Conservation (phyloP, 371 early-diverging fungal genomes). For the Fennellomyces sp. region DNA sequence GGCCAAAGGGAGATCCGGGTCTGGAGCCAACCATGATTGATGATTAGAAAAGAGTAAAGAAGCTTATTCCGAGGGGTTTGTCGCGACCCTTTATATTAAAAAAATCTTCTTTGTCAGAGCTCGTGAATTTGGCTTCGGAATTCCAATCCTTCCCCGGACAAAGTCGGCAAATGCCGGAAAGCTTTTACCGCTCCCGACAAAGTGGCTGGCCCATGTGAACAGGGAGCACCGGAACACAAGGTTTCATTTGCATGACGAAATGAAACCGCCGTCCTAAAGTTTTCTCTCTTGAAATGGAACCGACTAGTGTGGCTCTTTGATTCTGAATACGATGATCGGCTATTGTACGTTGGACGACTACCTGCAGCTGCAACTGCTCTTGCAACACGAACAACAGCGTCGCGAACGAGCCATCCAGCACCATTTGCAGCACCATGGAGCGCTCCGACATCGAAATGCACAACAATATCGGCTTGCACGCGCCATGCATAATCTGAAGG, state of each 20-base stretch:
- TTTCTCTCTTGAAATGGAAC: too few relatives aligned
- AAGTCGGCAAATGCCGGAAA: background rate
- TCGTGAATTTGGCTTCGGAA: background rate
- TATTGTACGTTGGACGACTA: slow-evolving; percentile 35
- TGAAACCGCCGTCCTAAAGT: background rate
- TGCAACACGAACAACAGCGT: slow-evolving; percentile 18
- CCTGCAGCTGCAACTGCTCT: slow-evolving; percentile 24
- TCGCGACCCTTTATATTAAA: background rate
- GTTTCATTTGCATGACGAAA: background rate
- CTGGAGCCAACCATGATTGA: slow-evolving; percentile 23
- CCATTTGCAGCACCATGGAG: slow-evolving; percentile 2
- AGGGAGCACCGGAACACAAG: background rate
- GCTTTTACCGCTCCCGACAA: background rate
- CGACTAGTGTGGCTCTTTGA: too few relatives aligned
- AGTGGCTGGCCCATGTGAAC: background rate
- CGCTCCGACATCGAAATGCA: background rate
- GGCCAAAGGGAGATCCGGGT: slow-evolving; percentile 34
- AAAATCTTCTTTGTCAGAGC: background rate
- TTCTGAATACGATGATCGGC: background rate
- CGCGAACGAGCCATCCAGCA: slow-evolving; percentile 4
- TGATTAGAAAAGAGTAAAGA: background rate
- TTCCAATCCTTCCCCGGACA: slow-evolving; percentile 4
- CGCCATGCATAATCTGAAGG: slow-evolving; percentile 18
- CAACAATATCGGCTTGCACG: slow-evolving; percentile 15
- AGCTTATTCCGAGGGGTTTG: background rate